Base-by-base conservation (phyloP, 2,329 filamentous ascomycete genomes). In the Alternaria sp. region DNA sequence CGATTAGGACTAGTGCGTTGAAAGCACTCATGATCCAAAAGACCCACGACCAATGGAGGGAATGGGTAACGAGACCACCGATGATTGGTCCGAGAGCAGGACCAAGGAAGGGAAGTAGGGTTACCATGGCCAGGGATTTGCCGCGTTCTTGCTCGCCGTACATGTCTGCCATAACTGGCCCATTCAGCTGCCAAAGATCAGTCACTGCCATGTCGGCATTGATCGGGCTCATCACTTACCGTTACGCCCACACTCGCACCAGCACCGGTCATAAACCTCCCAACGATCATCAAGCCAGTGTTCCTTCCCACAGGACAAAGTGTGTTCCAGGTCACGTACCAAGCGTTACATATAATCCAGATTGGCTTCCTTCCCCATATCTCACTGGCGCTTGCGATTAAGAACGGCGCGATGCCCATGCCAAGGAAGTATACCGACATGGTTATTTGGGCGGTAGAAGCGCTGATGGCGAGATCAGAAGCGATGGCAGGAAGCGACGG, bases 71-170 rank as follows among this genome's bases (percentile, higher is more conserved):
- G 7, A 72, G 19, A 12, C 72, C 74, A 12, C 72, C 72, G 2
- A 75, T 46, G 11, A 77, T 69, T 6, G 69, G 71, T 13, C 72
- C 74, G 5, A 76, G 28, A 12, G 72, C 66, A 19, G 73, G 72
- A 6, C 72, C 72, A n/a, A 73, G 59, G 17, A 62, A 49, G 46
- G 50, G 54, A 3, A 66, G 58, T 5, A 60, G 45, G 17, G 61
- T 58, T 15, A 66, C 67, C 36, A 69, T 63, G n/a, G 64, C 66
- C 36, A 68, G 53, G 3, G 64, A 67, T 32, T 62, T 63, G 51
- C 66, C 66, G 15, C 66, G 59, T 15, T 68, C 59, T 6, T 62
- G 40, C 26, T 61, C 55, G 15, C 54, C 58, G n/a, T 61, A 65
- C 59, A 68, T 53, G 26, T 67, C 66, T 10, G 64, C 64, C 64